phyloP scores from a whole-genome alignment of 495 filamentous ascomycete genomes.

The Xylaria longipes region DNA sequence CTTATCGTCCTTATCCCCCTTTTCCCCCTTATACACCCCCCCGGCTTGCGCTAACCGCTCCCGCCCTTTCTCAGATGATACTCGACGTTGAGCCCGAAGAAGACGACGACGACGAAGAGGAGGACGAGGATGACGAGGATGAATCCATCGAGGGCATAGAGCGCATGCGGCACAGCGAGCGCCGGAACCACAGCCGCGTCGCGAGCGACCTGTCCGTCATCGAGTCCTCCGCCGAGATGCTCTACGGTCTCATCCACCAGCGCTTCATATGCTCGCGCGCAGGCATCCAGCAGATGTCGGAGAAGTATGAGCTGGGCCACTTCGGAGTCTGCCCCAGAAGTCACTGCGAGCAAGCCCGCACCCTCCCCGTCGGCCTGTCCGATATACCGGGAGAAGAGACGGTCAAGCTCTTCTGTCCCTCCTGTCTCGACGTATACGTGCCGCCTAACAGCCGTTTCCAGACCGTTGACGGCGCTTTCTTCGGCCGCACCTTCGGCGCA shows the following conservation, averaged over 20 bases:
- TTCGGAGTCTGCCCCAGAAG: slow-evolving; percentile 93
- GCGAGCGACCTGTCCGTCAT: slow-evolving; percentile 92
- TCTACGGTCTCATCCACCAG: slow-evolving; percentile 98
- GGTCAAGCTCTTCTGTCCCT: slow-evolving; percentile 97
- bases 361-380: slow-evolving; percentile 89
- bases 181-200: slow-evolving; percentile 83
- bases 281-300: slow-evolving; percentile 98
- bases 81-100: slow-evolving; percentile 97
- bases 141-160: slow-evolving; percentile 75
- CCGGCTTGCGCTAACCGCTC: slow-evolving; percentile 30
- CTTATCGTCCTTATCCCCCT: background rate
- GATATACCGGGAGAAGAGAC: slow-evolving; percentile 97
- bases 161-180: slow-evolving; percentile 60
- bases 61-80: slow-evolving; percentile 80
- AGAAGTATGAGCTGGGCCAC: slow-evolving; percentile 96
- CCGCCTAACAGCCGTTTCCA: slow-evolving; percentile 97
- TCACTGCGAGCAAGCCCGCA: slow-evolving; percentile 83
- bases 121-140: slow-evolving; percentile 80
- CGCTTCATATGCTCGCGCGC: slow-evolving; percentile 97
- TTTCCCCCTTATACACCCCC: background rate
- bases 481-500: slow-evolving; percentile 90
- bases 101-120: slow-evolving; percentile 86
- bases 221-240: slow-evolving; percentile 94
- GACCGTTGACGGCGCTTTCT: slow-evolving; percentile 97
- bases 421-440: slow-evolving; percentile 95